phyloP scores from a whole-genome alignment of 805 yeast genomes.

The Pichia phayaonensis region DNA sequence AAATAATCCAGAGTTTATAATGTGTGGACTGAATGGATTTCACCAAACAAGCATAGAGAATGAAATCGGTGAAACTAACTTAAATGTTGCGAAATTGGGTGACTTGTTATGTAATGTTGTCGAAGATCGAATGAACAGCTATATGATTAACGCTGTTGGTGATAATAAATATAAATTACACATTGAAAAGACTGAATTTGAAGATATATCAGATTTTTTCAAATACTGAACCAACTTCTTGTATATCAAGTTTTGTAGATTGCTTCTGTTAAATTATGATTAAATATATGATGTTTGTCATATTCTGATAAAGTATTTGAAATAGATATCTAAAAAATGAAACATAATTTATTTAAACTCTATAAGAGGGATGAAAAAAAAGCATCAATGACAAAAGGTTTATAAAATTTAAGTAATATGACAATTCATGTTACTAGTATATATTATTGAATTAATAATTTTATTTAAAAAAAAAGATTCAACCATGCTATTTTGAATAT shows the following conservation, averaged over 20 bases:
- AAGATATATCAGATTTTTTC: not conserved
- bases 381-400: not conserved
- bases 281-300: no score
- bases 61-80: slow-evolving; percentile 15
- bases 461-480: not conserved
- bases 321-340: not conserved
- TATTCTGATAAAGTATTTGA: no score
- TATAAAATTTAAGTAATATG: not conserved
- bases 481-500: not conserved
- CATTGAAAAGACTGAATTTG: not conserved
- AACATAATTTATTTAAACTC: not conserved
- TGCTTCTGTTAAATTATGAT: not conserved
- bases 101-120: slow-evolving; percentile 36
- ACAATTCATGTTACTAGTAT: no score
- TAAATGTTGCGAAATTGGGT: slow-evolving; percentile 29
- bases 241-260: not conserved
- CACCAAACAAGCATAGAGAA: slow-evolving; percentile 46
- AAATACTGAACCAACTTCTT: not conserved
- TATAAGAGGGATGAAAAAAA: not conserved
- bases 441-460: no score
- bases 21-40: slow-evolving; percentile 76
- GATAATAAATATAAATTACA: not conserved
- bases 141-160: slow-evolving; percentile 2
- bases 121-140: slow-evolving; percentile 19
- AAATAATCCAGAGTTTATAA: slow-evolving; percentile 51